Evolutionary conservation across 495 filamentous ascomycete genomes (phyloP).

Genomic region (Bathelium albidoporum): DNA sequence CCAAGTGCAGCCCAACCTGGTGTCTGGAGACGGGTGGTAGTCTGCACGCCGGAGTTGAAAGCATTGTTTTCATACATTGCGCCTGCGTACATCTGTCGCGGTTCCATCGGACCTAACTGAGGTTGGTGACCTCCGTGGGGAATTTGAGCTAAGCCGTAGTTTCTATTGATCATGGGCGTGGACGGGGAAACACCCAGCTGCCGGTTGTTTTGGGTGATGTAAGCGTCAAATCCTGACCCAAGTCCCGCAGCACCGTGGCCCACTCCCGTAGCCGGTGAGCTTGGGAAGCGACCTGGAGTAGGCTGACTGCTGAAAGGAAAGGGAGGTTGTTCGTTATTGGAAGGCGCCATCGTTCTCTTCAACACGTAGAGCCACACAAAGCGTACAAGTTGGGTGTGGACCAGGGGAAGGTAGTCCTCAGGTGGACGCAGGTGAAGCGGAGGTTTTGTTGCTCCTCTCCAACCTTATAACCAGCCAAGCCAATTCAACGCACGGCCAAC

Average conservation of each 20-base stretch:
- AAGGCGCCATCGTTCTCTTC: not conserved
- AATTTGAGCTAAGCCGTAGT: not conserved
- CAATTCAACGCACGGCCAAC: not conserved
- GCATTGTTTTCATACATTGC: not conserved
- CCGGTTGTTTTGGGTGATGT: not conserved
- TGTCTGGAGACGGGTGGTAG: too few species aligned
- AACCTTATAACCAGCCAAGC: too few species aligned
- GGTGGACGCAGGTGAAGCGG: too few species aligned
- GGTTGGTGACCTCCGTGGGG: not conserved
- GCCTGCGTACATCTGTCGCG: not conserved
- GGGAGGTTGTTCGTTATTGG: not conserved
- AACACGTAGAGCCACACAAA: not conserved
- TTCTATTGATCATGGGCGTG: not conserved
- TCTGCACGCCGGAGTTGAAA: not conserved
- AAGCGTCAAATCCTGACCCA: not conserved
- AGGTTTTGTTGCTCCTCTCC: too few species aligned
- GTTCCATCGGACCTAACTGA: not conserved
- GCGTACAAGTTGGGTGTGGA: not conserved
- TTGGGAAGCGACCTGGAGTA: not conserved
- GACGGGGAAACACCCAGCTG: not conserved
- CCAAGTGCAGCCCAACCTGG: not conserved
- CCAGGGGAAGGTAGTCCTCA: not conserved
- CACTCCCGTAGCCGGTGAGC: not conserved
- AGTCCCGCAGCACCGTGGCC: not conserved
- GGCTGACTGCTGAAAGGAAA: not conserved